Base-by-base conservation (phyloP, 2,329 filamentous ascomycete species). In the Epichloe festucae region DNA sequence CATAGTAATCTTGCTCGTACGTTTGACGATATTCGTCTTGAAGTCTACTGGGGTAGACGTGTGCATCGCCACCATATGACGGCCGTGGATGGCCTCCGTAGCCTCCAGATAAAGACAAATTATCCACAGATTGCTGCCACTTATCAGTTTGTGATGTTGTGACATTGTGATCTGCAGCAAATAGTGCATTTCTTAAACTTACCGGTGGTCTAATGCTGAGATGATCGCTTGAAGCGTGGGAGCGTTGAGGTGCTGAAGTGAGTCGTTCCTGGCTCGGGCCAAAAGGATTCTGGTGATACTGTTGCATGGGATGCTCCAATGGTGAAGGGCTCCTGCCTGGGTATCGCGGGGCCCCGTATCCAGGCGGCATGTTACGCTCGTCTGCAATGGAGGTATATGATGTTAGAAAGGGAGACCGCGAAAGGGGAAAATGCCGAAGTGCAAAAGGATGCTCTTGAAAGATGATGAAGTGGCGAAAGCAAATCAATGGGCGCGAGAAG, bases 171-270 rank as follows among this genome's bases (percentile, higher is more conserved):
- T 27, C 23, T 85, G 74, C 14, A 14, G 31, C 36, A 17, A 21
- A 27, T 3, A 2, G 12, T 27, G 35, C 40, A 12, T 10, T 34
- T 21, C 46, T 34, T 17, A 17, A 17, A 17, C 17, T 17, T 68
- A 91, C 87, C 52, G 90, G 91, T 48, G 89, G 87, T 67, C 96
- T 90, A 57, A 90, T 77, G 53, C 85, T 81, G 49, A 97, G 73
- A 52, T 84, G 77, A 69, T 97, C 91, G 61, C 81, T 83, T 1
- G 84, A 80, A 19, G 81, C 83, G 53, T 72, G 68, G 31, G 73
- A 67, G 46, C 75, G 70, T 21, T 66, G 58, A 41, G 34, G 55
- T 49, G 17, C 60, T 52, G 50, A 66, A 52, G 64, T 55, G 55
- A 73, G 65, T 46, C 54, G 57, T 53, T 62, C 59, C 54, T 71